Evolutionary conservation across 257 asterid species (phyloP), one percentile per base, ranked within the genome.

Genomic region (Solanum tacnaense): DNA sequence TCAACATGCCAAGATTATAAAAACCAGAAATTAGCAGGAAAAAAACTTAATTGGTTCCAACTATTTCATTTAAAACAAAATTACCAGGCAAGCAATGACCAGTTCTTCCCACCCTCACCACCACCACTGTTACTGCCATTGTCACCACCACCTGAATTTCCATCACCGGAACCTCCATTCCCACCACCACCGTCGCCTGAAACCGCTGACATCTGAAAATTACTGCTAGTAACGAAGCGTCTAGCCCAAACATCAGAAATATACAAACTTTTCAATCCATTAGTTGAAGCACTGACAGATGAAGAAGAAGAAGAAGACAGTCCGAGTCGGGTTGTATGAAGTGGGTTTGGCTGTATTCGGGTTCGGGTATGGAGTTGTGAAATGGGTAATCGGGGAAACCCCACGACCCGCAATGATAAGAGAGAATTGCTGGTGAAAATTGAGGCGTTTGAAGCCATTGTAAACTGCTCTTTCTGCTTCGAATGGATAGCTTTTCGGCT

Each of bases 11-110:
- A 35, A 35, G 52, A 74, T 20, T 74, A 73, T 9, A 21, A 36
- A 35, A n/a, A 74, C 5, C 1, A 74, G 52, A 74, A 20, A 34
- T 35, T 73, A 73, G 82, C 82, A 73, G 18, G 83, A 21, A 36
- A 74, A 70, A 52, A 34, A 27, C 6, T 35, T 35, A 35, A 27
- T 44, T 44, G 23, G 65, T 27, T 25, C 65, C 85, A 79, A 79
- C 31, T 79, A 79, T 44, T 7, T 79, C 35, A 25, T 44, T 4
- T 15, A 8, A 44, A 9, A 41, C 16, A 25, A 78, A 44, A 79
- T 44, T 93, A 96, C 98, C 99, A 95, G 20, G 97, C 89, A 84
- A 96, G 86, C 56, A 96, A 70, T 16, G 98, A 92, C 94, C 95
- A 92, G 72, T 89, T 90, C 82, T 91, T 90, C 46, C 88, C 94